Evolutionary conservation across 345 rosid species (phyloP).

Genomic region (Mallotus nudiflorus): DNA sequence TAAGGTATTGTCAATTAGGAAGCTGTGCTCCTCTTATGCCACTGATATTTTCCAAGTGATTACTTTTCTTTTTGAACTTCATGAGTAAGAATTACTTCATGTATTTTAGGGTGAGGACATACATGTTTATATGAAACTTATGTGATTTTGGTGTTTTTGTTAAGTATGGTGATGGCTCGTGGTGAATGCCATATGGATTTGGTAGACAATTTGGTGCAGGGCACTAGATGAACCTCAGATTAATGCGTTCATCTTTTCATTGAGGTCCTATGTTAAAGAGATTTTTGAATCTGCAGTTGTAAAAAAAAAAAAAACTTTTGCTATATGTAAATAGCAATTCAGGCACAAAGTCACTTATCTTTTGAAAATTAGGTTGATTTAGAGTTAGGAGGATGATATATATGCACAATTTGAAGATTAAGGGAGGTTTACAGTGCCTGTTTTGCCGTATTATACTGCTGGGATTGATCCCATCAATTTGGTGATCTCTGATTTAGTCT

Average conservation of each 20-base stretch:
- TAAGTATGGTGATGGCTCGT: neutral
- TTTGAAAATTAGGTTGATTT: neutral
- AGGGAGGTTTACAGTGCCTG: neutral
- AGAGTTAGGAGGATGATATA: neutral
- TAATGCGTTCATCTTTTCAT: neutral
- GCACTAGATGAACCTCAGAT: neutral
- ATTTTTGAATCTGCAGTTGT: neutral
- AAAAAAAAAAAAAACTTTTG: neutral
- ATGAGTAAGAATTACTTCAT: neutral
- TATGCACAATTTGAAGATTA: neutral
- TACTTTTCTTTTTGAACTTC: neutral
- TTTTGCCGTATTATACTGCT: neutral
- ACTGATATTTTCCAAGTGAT: neutral
- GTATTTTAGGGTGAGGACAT: too few relatives aligned
- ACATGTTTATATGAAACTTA: neutral
- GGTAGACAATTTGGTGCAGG: neutral
- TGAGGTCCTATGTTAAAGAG: neutral
- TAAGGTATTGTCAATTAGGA: neutral
- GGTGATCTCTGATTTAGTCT: neutral
- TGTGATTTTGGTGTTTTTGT: neutral
- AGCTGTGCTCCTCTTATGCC: neutral
- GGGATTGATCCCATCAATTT: neutral
- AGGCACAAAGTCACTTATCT: neutral
- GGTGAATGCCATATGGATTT: neutral
- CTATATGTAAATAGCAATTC: neutral